Conservation (phyloP, 371 early-diverging fungal genomes). For the Mortierella sp. region DNA sequence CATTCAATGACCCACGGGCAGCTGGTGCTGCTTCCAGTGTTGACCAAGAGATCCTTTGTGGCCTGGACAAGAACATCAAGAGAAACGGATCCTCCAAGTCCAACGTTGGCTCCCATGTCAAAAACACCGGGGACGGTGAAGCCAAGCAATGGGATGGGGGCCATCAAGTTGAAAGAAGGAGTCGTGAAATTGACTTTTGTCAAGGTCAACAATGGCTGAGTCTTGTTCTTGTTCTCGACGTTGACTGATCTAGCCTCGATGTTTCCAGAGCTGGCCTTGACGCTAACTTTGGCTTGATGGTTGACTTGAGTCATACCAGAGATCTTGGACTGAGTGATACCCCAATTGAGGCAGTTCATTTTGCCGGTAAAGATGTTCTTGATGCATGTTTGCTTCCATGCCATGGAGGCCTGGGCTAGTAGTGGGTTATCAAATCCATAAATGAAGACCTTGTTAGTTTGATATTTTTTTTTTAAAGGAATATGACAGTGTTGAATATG, state of each 20-base stretch:
- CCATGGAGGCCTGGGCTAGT: slow-evolving; percentile 36
- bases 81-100: slow-evolving; percentile 11
- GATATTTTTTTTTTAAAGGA: neutral
- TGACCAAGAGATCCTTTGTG: slow-evolving; percentile 37
- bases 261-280: slow-evolving; percentile 12
- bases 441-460: neutral
- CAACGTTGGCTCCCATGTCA: slow-evolving; percentile 31
- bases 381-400: slow-evolving; percentile 41
- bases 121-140: slow-evolving; percentile 41
- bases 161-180: slow-evolving; percentile 17
- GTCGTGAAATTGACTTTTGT: slow-evolving; percentile 23
- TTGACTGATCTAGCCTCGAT: neutral
- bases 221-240: neutral
- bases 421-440: neutral
- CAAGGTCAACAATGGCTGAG: slow-evolving; percentile 25
- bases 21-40: slow-evolving; percentile 26
- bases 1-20: slow-evolving; percentile 43
- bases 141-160: slow-evolving; percentile 30
- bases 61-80: slow-evolving; percentile 36
- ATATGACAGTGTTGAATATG: neutral
- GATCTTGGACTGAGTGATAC: slow-evolving; percentile 32
- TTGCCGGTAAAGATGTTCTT: slow-evolving; percentile 38
- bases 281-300: slow-evolving; percentile 14
- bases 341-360: slow-evolving; percentile 36
- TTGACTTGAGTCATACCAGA: slow-evolving; percentile 37